Evolutionary conservation across 257 asterid genomes (phyloP), one percentile per base, ranked within the genome.

Genomic region (Nicotiana tabacum): DNA sequence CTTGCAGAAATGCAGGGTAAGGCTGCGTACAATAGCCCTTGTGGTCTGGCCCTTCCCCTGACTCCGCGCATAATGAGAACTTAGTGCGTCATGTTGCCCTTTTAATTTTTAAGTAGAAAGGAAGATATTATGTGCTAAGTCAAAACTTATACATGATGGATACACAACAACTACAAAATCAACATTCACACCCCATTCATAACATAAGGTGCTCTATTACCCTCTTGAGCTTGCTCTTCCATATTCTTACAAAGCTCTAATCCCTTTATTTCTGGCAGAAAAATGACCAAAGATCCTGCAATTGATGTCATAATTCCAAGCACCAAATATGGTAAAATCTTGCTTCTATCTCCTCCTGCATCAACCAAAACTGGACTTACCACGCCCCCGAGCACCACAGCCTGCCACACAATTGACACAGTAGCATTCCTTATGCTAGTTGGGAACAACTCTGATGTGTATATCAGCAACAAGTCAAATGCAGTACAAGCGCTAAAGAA

Each of bases 381-480:
- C 32, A 87, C 87, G 3, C 89, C 90, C 9, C 92, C 85, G 9
- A 87, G 81, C 70, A 82, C 84, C 46, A 83, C 53, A 30, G 89
- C 85, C 48, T 82, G 89, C 85, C 90, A 82, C 1, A 84, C 85
- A 33, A 64, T 60, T 8, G 88, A 81, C 70, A 87, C 80, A 0
- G 89, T 86, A 3, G 90, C 86, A 82, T 82, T 83, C 81, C 89
- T 85, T 39, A 82, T 53, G 16, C 81, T 81, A 58, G 87, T 84
- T 0, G 88, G 89, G 9, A 89, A 87, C 30, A 85, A 24, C 83
- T 89, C 90, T 21, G 84, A 46, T 2, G 86, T 66, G 37, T 87
- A 87, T 17, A 89, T 84, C 67, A 89, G n/a, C 30, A 89, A 21
- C 83, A 87, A 48, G 51, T 83, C 48, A 17, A 29, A 87, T 2